A percentile compares a stretch with the other conserved stretches of the same genome.
These are phyloP conservation scores for Cystobasidium sp. DNA, from an alignment of 1,284 basidiomycete species.

Conservation along the genomic window DNA sequence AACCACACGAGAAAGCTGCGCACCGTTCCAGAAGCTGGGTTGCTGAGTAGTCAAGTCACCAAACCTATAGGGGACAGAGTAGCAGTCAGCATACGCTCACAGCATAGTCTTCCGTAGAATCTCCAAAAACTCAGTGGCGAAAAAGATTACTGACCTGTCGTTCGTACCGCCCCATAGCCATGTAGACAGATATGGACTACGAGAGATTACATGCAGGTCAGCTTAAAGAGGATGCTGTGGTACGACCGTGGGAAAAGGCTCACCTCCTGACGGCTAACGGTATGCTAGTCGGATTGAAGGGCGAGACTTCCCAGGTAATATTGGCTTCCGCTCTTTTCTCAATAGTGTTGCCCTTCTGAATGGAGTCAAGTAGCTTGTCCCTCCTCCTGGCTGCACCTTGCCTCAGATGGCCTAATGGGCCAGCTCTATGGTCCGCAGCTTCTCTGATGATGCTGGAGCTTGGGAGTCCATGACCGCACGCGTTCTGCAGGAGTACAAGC, in stretches of 20 bases:
- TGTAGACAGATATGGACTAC: slow-evolving; percentile 39
- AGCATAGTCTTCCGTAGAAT: background rate
- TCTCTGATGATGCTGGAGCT: background rate
- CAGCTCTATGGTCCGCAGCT: background rate
- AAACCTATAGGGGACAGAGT: background rate
- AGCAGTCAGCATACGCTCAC: background rate
- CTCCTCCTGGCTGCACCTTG: background rate
- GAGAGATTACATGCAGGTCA: too few relatives aligned
- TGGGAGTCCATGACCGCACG: background rate
- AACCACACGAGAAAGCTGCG: background rate
- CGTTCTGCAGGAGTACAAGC: slow-evolving; percentile 3
- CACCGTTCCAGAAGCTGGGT: slow-evolving; percentile 44
- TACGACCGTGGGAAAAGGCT: background rate
- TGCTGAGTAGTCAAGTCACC: slow-evolving; percentile 33
- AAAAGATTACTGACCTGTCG: slow-evolving; percentile 12
- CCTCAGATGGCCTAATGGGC: background rate
- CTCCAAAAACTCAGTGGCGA: background rate
- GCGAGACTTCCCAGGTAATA: slow-evolving; percentile 34
- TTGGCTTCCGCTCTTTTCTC: slow-evolving; percentile 24
- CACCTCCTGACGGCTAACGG: slow-evolving; percentile 41
- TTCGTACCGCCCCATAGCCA: slow-evolving; percentile 40
- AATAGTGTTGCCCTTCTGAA: background rate
- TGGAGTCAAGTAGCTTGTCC: background rate
- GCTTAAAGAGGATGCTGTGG: background rate
- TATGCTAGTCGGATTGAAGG: slow-evolving; percentile 43